Base-by-base conservation (phyloP, 805 yeast species). In the Candida arabinofermentans region DNA sequence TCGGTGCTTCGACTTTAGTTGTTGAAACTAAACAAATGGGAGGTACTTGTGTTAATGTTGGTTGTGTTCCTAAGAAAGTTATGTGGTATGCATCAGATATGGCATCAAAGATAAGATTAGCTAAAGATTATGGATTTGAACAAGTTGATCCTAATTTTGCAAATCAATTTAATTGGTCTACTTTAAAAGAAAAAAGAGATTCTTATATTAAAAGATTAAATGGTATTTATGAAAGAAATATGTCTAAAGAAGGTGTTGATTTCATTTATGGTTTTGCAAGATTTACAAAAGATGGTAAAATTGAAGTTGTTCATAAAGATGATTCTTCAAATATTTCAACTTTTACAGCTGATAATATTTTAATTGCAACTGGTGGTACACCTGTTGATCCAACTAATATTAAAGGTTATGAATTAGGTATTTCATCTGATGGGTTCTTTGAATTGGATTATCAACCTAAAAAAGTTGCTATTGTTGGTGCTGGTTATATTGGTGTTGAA, bases 1-100 rank as follows among this genome's bases (percentile, higher is more conserved):
- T 90, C 54, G 99, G 99, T 21, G 96, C 95, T 21, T 87, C 88
- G 53, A 83, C 93, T 1, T 70, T 90, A 40, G 59, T 93, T 17
- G 73, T 93, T 40, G 99, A 93, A 65, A 79, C 86, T 31, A 77
- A 79, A 40, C 82, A 72, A 49, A 75, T 93, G 66, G 99, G 99
- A 44, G 99, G 99, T 23, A 93, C 99, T 32, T 93, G 99, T 75
- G 99, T 93, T 48, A 93, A 93, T 62, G 98, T 91, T 34, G 99
- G 99, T 17, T 93, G 99, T 74, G 99, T 93, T 37, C 99, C 99
- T 36, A 93, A 93, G 73, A 93, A 93, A 64, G 88, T 93, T 35
- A 90, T 93, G 97, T 93, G 99, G 99, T 83, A 90, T 55, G 96
- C 97, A 9, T 81, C 93, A 24, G 96, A 90, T 55, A 66, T 87